A percentile compares a stretch with the other conserved stretches of the same genome.
Conservation (phyloP, 2,329 filamentous ascomycete genomes). For the Alternaria sp. region DNA sequence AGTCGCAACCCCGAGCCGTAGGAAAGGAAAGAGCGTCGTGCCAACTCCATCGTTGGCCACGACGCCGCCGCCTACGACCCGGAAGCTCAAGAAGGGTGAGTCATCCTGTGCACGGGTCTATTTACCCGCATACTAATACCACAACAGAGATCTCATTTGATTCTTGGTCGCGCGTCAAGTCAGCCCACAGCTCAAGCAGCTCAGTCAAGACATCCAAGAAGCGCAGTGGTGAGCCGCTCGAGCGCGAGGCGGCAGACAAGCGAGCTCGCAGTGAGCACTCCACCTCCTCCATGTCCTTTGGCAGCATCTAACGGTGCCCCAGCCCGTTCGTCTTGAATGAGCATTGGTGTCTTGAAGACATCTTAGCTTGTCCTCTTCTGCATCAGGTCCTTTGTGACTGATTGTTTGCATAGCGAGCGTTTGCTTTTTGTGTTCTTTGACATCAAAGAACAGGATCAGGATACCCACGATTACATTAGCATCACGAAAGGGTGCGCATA, state of each 20-base stretch:
- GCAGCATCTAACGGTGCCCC: constrained; percentile 35
- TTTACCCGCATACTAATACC: constrained; percentile 9
- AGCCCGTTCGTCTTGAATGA: constrained; percentile 28
- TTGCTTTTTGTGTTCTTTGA: constrained; percentile 15
- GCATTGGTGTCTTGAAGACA: not conserved
- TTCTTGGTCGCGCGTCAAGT: constrained; percentile 73
- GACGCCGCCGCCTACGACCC: constrained; percentile 66
- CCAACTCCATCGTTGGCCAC: constrained; percentile 56
- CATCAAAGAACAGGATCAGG: constrained; percentile 10
- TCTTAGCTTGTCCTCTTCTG: constrained; percentile 5
- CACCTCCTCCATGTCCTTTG: constrained; percentile 36
- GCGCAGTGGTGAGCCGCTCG: constrained; percentile 44
- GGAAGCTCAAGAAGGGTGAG: constrained; percentile 69
- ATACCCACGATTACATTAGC: constrained; percentile 28
- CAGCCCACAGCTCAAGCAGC: constrained; percentile 43
- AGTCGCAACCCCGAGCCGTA: constrained; percentile 41
- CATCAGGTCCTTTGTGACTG: constrained; percentile 6
- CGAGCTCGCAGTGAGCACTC: constrained; percentile 45
- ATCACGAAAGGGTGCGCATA: constrained; percentile 3
- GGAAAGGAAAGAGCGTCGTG: constrained; percentile 57
- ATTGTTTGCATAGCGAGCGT: constrained; percentile 30
- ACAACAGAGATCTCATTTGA: constrained; percentile 62
- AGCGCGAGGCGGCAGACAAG: constrained; percentile 40
- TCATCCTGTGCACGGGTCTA: not conserved
- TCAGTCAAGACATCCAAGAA: constrained; percentile 51